Percentiles rank a stretch among this genome's conserved stretches.
Conservation (phyloP, 805 yeast genomes). For the Ogataea sp. region DNA sequence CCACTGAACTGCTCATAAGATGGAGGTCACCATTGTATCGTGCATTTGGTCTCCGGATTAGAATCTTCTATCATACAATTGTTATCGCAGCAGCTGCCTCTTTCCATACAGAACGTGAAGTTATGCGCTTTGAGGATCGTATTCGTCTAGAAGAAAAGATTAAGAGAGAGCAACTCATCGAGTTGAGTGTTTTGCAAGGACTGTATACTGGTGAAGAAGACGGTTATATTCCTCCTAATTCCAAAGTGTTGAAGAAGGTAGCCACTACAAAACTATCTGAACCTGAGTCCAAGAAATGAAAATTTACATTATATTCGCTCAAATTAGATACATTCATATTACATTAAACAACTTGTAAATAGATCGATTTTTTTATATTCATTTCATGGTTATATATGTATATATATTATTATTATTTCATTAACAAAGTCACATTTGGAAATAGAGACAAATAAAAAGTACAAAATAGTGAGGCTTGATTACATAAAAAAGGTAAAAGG, state of each 20-base stretch:
- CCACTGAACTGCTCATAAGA: constrained; percentile 25
- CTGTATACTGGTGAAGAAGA: constrained; percentile 23
- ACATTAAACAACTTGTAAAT: no score
- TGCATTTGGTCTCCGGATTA: constrained; percentile 26
- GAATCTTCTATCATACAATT: constrained; percentile 29
- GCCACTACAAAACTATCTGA: no score
- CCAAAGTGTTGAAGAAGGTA: no score
- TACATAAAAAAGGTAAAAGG: neutral
- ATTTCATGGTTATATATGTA: no score
- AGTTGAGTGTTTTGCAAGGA: constrained; percentile 25
- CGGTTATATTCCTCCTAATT: constrained; percentile 3
- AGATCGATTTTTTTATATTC: no score
- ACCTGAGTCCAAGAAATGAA: no score
- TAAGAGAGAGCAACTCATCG: constrained; percentile 23
- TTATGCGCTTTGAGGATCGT: constrained; percentile 23
- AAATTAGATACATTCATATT: no score
- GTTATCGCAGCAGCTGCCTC: constrained; percentile 29
- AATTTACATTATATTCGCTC: no score
- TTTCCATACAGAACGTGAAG: constrained; percentile 26
- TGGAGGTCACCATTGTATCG: constrained; percentile 31
- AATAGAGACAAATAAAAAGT: neutral
- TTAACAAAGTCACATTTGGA: no score
- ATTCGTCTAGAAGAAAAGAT: constrained; percentile 24
- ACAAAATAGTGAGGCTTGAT: no score
- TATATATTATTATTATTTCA: no score